phyloP scores from a whole-genome alignment of 768 basidiomycete genomes.

The Antrodiella citrinella region DNA sequence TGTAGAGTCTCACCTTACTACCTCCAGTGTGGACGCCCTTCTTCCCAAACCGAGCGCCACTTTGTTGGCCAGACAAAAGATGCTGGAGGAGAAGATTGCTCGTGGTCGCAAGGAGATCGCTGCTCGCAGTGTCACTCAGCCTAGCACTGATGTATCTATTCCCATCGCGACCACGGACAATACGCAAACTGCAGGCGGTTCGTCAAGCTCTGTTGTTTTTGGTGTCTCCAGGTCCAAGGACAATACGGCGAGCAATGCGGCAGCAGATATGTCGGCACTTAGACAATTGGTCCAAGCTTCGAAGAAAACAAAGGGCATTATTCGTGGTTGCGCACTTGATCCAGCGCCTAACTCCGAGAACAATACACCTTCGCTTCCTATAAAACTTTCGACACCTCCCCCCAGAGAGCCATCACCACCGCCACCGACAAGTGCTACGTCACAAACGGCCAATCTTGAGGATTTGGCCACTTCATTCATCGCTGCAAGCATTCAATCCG shows the following conservation, averaged over 20 bases:
- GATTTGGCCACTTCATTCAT: conserved; percentile 53
- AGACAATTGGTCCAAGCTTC: neutral
- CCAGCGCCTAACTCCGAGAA: too few relatives aligned
- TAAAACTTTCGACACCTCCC: too few relatives aligned
- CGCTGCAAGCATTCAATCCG: conserved; percentile 43
- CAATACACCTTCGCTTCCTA: too few relatives aligned
- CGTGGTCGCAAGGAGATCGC: conserved; percentile 7
- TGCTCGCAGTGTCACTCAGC: neutral
- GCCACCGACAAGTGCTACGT: neutral
- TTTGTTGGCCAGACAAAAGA: conserved; percentile 7
- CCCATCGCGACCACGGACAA: neutral
- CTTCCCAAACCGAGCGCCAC: too few relatives aligned
- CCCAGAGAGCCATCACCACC: neutral
- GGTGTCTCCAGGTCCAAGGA: too few relatives aligned
- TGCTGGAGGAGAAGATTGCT: conserved; percentile 11
- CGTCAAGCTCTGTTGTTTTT: too few relatives aligned
- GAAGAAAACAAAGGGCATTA: neutral
- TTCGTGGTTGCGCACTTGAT: too few relatives aligned
- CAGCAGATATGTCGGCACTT: neutral
- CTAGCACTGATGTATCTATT: neutral
- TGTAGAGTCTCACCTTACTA: too few relatives aligned
- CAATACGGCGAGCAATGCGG: too few relatives aligned
- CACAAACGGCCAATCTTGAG: conserved; percentile 35
- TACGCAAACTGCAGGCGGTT: too few relatives aligned
- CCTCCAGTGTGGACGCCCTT: too few relatives aligned